A percentile compares a stretch with the other conserved stretches of the same genome.
Conservation (phyloP, 805 yeast species). For the Saccharomycopsis amapae region DNA sequence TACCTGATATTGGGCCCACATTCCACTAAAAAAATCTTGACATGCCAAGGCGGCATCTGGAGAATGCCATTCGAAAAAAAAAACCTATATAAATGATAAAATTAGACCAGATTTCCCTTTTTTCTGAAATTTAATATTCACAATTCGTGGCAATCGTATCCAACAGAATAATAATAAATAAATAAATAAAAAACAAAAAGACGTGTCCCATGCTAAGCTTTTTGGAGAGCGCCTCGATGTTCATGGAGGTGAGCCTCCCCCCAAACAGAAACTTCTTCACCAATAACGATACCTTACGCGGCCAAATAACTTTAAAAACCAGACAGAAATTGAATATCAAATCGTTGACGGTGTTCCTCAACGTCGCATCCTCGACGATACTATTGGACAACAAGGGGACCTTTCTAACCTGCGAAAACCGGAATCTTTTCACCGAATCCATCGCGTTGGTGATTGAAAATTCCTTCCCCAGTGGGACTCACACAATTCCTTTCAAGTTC, state of each 20-base stretch:
- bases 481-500: conserved; percentile 11
- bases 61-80: no score
- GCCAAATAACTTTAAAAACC: conserved; percentile 7
- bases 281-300: conserved; percentile 11
- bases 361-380: conserved; percentile 13
- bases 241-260: conserved; percentile 3
- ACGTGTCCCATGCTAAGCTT: background rate
- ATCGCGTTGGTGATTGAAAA: conserved; percentile 4
- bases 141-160: background rate
- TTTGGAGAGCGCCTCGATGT: background rate
- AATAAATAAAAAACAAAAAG: background rate
- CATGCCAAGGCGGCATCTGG: no score
- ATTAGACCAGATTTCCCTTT: no score
- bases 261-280: conserved; percentile 7
- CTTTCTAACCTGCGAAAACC: conserved; percentile 15
- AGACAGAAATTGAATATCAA: conserved; percentile 7
- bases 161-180: background rate
- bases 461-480: conserved; percentile 2
- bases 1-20: no score
- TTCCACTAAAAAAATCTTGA: no score
- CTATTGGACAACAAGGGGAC: conserved; percentile 15
- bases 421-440: conserved; percentile 6
- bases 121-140: no score
- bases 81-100: no score
- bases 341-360: conserved; percentile 6